Base-by-base conservation (phyloP, 768 basidiomycete species). In the Lactarius sanguifluus region DNA sequence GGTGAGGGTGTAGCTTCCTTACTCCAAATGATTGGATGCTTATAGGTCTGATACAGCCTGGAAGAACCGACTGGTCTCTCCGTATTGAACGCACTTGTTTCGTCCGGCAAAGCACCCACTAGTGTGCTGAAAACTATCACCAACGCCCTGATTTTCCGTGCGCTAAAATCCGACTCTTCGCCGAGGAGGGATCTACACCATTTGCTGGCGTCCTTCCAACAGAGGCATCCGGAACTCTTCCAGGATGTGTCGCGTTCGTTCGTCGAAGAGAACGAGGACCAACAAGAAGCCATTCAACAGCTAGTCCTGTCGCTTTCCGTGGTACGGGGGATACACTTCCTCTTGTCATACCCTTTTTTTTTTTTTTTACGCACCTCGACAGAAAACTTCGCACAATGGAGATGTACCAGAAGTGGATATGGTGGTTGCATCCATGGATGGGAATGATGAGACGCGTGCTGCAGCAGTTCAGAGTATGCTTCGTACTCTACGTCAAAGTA, bases 391-490 rank as follows among this genome's bases (percentile, higher is more conserved):
- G 1, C 69, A 59, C 3, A 28, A 55, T 4, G 61, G 59, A n/a
- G 66, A 61, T 16, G 52, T 65, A 1, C 55, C 32, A 1, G 69
- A 72, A 23, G n/a, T 64, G 13, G 75, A 80, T 61, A 74, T 86
- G 41, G 74, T 80, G 0, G 72, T 90, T 15, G 85, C 85, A 0
- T 86, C 90, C 3, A 79, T 84, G 16, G 84, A 81, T 69, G 83
- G 87, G 5, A 90, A 93, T 63, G 75, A 82, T 5, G 82, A 81
- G 23, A 80, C 85, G 30, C 86, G 94, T 28, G 75, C 78, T 2
- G 75, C 77, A 10, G 91, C 89, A 4, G 84, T 94, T 6, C 82
- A 81, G 54, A 79, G 81, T 36, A 76, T 93, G 45, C 75, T 88
- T 43, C 74, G 83, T 32, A 76, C 75, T 1, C 72, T 82, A 15